Evolutionary conservation across 768 basidiomycete genomes (phyloP), one percentile per base, ranked within the genome.

Genomic region (Naganishia vishniacii): DNA sequence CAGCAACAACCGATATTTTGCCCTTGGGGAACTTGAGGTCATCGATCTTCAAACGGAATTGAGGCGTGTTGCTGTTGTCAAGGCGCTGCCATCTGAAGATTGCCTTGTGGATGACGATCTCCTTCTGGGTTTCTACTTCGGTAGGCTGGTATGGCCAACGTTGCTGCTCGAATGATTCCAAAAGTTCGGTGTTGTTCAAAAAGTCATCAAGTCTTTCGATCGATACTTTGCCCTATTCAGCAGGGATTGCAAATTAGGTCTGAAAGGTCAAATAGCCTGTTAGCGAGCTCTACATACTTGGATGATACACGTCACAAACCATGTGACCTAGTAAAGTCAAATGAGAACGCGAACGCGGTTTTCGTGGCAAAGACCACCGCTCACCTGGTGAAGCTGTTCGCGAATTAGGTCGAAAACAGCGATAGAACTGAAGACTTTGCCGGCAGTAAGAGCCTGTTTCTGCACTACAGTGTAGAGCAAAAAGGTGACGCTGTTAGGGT

Each of bases 191-290:
- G n/a, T 79, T 73, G 45, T 77, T 67, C 18, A 84, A 65, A 74
- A 84, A 84, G 6, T 78, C 77, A 69, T 82, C 78, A 34, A 84
- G 69, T 28, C 87, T 82, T 61, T 84, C 82, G 8, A 88, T 70
- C 2, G 86, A 86, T 5, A 89, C 86, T 74, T 84, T 85, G 56
- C 81, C 84, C 2, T 73, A 80, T 75, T 87, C 86, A n/a, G n/a
- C n/a, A n/a, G n/a, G n/a, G n/a, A n/a, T n/a, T n/a, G n/a, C n/a
- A n/a, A n/a, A n/a, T n/a, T n/a, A 18, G 37, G 37, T 8, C 8
- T 40, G 37, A 40, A 40, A 40, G 37, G 37, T 8, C 16, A 16
- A 40, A 40, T 40, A 40, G 37, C 37, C 8, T 8, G 16, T 40
- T 16, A 40, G 9, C 6, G n/a, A 15, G 6, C 11, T n/a, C 5